Percentiles rank a stretch among this genome's conserved stretches.
Conservation (phyloP, 805 yeast species). For the Danielia reshetovae region DNA sequence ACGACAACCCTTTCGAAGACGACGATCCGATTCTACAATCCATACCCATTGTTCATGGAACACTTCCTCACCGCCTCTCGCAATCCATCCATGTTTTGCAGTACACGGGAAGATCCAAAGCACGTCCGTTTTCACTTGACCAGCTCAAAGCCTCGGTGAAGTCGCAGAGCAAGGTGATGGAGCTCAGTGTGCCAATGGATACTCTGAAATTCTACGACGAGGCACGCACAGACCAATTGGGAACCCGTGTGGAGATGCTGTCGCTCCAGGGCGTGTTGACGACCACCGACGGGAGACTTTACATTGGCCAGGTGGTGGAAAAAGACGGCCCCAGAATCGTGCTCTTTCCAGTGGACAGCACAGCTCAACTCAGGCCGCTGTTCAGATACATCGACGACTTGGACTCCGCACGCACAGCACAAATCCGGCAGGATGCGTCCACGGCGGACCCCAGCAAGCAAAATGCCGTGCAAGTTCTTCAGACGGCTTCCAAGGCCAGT, state of each 20-base stretch:
- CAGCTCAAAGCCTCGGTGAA: constrained; percentile 51
- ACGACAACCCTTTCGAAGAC: constrained; percentile 5
- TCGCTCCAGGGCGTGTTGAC: constrained; percentile 68
- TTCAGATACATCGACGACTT: constrained; percentile 73
- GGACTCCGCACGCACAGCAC: constrained; percentile 42
- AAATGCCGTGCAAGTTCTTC: constrained; percentile 37
- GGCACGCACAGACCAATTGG: constrained; percentile 63
- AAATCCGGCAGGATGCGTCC: constrained; percentile 34
- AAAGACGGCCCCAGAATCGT: constrained; percentile 42
- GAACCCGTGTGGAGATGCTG: constrained; percentile 52
- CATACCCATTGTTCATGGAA: constrained; percentile 32
- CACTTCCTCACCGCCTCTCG: constrained; percentile 18
- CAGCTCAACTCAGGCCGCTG: constrained; percentile 77
- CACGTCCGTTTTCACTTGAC: constrained; percentile 33
- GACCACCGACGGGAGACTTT: constrained; percentile 45
- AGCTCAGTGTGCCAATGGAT: constrained; percentile 73
- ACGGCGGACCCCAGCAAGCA: constrained; percentile 11
- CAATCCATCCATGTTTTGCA: constrained; percentile 38
- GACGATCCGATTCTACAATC: constrained; percentile 40
- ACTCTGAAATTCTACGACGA: constrained; percentile 65
- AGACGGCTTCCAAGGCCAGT: constrained; percentile 34
- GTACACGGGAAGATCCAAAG: constrained; percentile 44
- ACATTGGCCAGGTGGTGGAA: constrained; percentile 28
- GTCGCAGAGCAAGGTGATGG: constrained; percentile 58
- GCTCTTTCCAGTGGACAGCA: constrained; percentile 59